Evolutionary conservation across 2,329 filamentous ascomycete genomes (phyloP).

Genomic region (Tolypocladium album): DNA sequence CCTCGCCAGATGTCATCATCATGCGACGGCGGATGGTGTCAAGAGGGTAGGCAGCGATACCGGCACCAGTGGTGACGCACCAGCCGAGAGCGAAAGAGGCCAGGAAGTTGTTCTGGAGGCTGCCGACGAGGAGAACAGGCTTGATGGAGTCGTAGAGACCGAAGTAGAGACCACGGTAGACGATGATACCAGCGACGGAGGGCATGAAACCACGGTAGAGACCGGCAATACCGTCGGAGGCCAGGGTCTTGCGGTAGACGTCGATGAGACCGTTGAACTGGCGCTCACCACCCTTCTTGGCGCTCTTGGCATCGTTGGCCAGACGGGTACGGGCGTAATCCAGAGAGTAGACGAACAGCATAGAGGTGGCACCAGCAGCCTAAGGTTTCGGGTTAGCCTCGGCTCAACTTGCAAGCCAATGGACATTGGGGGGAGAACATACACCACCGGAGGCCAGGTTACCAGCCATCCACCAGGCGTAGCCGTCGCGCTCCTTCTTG

Average conservation of each 20-base stretch:
- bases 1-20: constrained; percentile 98
- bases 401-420: not conserved
- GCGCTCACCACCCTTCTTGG: constrained; percentile 92
- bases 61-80: constrained; percentile 98
- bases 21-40: constrained; percentile 99
- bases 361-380: constrained; percentile 98
- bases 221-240: constrained; percentile 96
- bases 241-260: constrained; percentile 99
- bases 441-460: constrained; percentile 99
- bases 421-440: constrained; percentile 32
- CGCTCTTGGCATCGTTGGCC: constrained; percentile 99
- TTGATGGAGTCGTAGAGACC: constrained; percentile 99
- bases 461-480: constrained; percentile 97
- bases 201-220: constrained; percentile 99
- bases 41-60: constrained; percentile 99
- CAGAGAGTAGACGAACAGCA: constrained; percentile 99
- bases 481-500: constrained; percentile 99
- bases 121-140: constrained; percentile 87
- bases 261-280: constrained; percentile 99
- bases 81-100: constrained; percentile 98
- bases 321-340: constrained; percentile 99
- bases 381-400: constrained; percentile 21
- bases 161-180: constrained; percentile 99
- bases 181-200: constrained; percentile 96
- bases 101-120: constrained; percentile 96